Conservation (phyloP, 108 stramenopile species). For the Aureococcus anophagefferens region DNA sequence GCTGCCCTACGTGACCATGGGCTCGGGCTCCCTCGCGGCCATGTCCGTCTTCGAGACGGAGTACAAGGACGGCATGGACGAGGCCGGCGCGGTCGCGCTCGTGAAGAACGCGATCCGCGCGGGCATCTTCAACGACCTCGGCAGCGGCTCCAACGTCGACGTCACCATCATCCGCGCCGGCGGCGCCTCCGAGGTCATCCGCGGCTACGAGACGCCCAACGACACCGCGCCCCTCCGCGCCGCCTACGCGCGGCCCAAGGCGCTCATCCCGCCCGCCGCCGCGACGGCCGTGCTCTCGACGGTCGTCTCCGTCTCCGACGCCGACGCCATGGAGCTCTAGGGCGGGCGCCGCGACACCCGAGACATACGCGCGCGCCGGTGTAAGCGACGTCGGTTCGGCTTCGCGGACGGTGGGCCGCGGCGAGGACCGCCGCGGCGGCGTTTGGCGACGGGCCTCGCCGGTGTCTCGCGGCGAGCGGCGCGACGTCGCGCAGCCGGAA, state of each 20-base stretch:
- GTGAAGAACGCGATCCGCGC: slow-evolving; percentile 86
- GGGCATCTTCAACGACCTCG: slow-evolving; percentile 96
- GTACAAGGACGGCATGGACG: slow-evolving; percentile 74
- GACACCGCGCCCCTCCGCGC: slow-evolving; percentile 53
- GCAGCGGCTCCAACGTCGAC: slow-evolving; percentile 85
- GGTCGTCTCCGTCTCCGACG: not conserved
- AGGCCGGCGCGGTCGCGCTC: slow-evolving; percentile 78
- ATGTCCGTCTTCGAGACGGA: slow-evolving; percentile 89
- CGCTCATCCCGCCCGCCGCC: not conserved
- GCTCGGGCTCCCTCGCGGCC: slow-evolving; percentile 91
- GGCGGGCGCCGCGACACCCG: too few species aligned
- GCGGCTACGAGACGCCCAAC: slow-evolving; percentile 67
- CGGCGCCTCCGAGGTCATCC: slow-evolving; percentile 49
- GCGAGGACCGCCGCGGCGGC: too few species aligned
- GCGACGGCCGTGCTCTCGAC: slow-evolving; percentile 3
- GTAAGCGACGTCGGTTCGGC: too few species aligned
- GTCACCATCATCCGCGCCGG: slow-evolving; percentile 80
- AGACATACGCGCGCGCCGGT: too few species aligned
- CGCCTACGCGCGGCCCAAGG: slow-evolving; percentile 1
- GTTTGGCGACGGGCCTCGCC: too few species aligned
- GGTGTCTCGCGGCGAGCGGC: too few species aligned
- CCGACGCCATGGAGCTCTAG: too few species aligned
- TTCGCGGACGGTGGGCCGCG: too few species aligned
- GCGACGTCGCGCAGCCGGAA: too few species aligned
- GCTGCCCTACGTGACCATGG: slow-evolving; percentile 96